Evolutionary conservation across 1,284 basidiomycete species (phyloP).

Genomic region (Cerioporus squamosus): DNA sequence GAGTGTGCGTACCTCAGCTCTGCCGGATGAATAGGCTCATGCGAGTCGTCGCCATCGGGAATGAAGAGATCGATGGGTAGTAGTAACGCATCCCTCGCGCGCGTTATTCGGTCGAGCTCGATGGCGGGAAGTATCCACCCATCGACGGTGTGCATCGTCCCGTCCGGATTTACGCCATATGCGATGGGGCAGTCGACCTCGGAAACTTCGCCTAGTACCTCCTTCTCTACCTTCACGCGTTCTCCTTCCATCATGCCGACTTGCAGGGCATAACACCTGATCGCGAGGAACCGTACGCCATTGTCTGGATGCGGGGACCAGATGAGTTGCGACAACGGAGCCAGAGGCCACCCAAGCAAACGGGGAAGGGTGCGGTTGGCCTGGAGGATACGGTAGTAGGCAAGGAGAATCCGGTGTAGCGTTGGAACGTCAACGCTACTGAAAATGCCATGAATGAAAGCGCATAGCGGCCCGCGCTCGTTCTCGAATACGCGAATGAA

Average conservation of each 20-base stretch:
- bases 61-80: slow-evolving; percentile 52
- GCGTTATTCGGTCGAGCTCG: slow-evolving; percentile 65
- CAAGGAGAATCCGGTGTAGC: slow-evolving; percentile 72
- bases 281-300: slow-evolving; percentile 72
- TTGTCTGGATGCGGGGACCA: slow-evolving; percentile 61
- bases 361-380: slow-evolving; percentile 72
- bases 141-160: slow-evolving; percentile 52
- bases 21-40: slow-evolving; percentile 42
- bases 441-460: slow-evolving; percentile 39
- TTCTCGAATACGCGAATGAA: slow-evolving; percentile 52
- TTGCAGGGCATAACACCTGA: slow-evolving; percentile 78
- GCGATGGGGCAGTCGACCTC: slow-evolving; percentile 61
- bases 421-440: slow-evolving; percentile 42
- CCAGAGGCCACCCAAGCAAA: slow-evolving; percentile 67
- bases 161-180: slow-evolving; percentile 51
- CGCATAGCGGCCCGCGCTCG: slow-evolving; percentile 59
- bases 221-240: slow-evolving; percentile 65
- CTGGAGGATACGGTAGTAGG: slow-evolving; percentile 80
- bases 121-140: slow-evolving; percentile 80
- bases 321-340: slow-evolving; percentile 61
- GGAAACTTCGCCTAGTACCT: slow-evolving; percentile 61
- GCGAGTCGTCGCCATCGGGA: slow-evolving; percentile 38
- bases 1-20: slow-evolving; percentile 56
- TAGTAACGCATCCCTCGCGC: slow-evolving; percentile 54
- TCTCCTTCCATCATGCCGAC: slow-evolving; percentile 79